Evolutionary conservation across 208 protist species (phyloP).

Genomic region (Leishmania martiniquensis): DNA sequence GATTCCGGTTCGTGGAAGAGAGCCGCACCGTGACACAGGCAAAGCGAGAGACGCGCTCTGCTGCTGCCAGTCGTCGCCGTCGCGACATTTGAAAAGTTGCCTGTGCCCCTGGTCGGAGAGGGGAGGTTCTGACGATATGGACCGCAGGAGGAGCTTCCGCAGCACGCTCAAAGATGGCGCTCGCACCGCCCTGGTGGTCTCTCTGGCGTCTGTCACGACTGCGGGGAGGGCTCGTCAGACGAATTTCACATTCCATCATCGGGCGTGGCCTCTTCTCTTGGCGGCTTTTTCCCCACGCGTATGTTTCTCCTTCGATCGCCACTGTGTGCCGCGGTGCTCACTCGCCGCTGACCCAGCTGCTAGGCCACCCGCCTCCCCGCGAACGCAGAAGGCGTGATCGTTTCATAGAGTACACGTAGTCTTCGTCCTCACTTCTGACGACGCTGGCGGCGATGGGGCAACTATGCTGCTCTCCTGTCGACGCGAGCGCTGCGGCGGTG

Average conservation of each 20-base stretch:
- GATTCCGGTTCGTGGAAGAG: constrained; percentile 59
- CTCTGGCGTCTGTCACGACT: too few relatives aligned
- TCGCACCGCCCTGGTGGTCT: not conserved
- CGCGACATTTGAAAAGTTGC: constrained; percentile 21
- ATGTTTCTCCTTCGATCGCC: not conserved
- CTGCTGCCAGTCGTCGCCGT: constrained; percentile 9
- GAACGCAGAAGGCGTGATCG: not conserved
- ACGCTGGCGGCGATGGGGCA: not conserved
- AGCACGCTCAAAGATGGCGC: not conserved
- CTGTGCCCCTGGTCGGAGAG: not conserved
- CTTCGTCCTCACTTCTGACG: not conserved
- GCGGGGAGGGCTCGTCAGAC: not conserved
- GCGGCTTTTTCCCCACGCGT: not conserved
- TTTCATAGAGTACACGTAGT: not conserved
- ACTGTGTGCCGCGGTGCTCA: not conserved
- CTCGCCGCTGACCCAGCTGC: not conserved
- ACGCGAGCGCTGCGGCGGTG: not conserved
- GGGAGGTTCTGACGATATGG: not conserved
- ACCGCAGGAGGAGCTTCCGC: not conserved
- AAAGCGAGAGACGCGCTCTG: not conserved
- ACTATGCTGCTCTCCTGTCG: not conserved
- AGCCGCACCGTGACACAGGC: not conserved
- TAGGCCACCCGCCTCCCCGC: not conserved
- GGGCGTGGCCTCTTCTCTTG: not conserved
- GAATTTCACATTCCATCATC: not conserved